Conservation (phyloP, 495 filamentous ascomycete genomes). For the Neurospora sp. region DNA sequence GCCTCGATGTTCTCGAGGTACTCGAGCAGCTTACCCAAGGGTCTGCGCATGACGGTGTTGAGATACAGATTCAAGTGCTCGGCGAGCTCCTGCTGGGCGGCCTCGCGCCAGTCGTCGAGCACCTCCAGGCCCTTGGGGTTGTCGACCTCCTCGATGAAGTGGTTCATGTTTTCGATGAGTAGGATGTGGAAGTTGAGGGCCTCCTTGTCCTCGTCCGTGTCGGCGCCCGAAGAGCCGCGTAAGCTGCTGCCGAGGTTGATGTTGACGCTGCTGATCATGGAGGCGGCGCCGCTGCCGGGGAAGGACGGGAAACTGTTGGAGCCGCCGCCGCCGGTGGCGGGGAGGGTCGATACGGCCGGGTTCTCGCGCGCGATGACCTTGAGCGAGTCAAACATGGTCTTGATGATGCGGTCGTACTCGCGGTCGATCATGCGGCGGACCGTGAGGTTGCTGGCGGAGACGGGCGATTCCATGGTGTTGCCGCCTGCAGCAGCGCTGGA, state of each 20-base stretch:
- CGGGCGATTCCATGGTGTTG: background rate
- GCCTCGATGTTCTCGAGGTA: constrained; percentile 77
- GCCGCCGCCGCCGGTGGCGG: background rate
- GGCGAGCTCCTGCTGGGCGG: constrained; percentile 66
- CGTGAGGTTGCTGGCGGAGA: constrained; percentile 26
- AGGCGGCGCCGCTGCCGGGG: background rate
- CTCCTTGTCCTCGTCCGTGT: constrained; percentile 80
- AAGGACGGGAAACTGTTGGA: background rate
- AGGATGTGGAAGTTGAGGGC: constrained; percentile 93
- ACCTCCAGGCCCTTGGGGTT: constrained; percentile 56
- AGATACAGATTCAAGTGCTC: constrained; percentile 86
- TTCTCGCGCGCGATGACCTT: constrained; percentile 93
- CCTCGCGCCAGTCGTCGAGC: constrained; percentile 68
- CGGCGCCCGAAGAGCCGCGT: constrained; percentile 9
- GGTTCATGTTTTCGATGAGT: constrained; percentile 97
- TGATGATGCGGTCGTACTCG: constrained; percentile 81
- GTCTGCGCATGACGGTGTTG: constrained; percentile 76
- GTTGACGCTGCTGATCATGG: constrained; percentile 11
- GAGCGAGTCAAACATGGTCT: constrained; percentile 91
- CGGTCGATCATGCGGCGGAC: constrained; percentile 71
- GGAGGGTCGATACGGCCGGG: constrained; percentile 45
- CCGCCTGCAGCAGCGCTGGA: constrained; percentile 22
- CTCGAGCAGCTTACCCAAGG: constrained; percentile 81
- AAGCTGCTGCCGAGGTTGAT: constrained; percentile 1
- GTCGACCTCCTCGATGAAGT: constrained; percentile 86